A percentile compares a stretch with the other conserved stretches of the same genome.
Conservation (phyloP, 2,329 filamentous ascomycete genomes). For the Magnaporthales sp. region DNA sequence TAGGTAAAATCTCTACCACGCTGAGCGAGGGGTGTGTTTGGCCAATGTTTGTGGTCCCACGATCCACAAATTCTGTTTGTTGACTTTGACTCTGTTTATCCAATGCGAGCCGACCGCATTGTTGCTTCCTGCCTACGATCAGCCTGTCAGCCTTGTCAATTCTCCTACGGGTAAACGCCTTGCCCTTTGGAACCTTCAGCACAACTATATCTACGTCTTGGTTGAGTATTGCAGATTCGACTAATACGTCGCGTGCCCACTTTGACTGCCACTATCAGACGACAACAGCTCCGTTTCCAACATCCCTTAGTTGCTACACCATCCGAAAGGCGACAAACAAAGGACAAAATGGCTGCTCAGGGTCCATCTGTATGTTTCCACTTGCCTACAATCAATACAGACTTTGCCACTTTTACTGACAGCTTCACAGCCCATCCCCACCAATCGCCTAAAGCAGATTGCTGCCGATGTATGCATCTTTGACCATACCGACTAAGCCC, state of each 20-base stretch:
- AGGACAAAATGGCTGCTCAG: conserved; percentile 8
- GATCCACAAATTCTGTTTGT: not conserved
- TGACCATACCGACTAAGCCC: not conserved
- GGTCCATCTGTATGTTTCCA: conserved; percentile 8
- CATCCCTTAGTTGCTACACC: not conserved
- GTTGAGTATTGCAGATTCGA: not conserved
- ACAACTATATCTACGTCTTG: not conserved
- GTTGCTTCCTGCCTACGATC: not conserved
- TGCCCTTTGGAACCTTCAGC: not conserved
- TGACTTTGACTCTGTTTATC: not conserved
- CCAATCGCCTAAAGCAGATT: conserved; percentile 75
- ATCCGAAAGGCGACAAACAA: not conserved
- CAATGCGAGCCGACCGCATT: not conserved
- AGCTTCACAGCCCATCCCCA: conserved; percentile 57
- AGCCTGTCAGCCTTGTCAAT: conserved; percentile 1
- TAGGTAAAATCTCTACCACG: not conserved
- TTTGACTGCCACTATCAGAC: not conserved
- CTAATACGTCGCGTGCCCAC: not conserved
- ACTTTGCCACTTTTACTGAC: not conserved
- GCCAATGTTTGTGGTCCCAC: not conserved
- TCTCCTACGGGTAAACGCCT: not conserved
- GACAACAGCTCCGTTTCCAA: not conserved
- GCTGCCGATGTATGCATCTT: conserved; percentile 61
- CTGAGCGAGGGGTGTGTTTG: not conserved
- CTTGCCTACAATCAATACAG: not conserved